Evolutionary conservation across 1,284 basidiomycete species (phyloP).

Genomic region (Cerrena zonata): DNA sequence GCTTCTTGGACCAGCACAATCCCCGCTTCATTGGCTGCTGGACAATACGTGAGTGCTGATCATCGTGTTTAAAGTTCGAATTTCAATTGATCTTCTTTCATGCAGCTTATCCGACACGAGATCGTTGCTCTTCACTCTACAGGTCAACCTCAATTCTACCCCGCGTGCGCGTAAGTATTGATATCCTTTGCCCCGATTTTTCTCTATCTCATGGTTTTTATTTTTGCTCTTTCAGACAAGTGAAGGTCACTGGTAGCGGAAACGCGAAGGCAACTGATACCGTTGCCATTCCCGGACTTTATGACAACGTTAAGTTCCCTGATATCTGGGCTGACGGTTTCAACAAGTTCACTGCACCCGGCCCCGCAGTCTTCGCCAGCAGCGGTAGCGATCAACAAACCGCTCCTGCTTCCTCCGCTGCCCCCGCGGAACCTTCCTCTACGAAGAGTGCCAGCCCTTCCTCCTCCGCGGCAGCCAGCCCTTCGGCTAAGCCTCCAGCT

Average conservation of each 20-base stretch:
- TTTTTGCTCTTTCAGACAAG: slow-evolving; percentile 25
- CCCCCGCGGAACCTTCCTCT: slow-evolving; percentile 10
- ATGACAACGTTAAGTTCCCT: slow-evolving; percentile 20
- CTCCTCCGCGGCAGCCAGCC: slow-evolving; percentile 2
- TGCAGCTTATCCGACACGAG: slow-evolving; percentile 32
- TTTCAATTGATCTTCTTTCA: neutral
- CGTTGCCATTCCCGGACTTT: slow-evolving; percentile 24
- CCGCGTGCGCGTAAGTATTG: slow-evolving; percentile 27
- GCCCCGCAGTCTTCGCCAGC: slow-evolving; percentile 20
- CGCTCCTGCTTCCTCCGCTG: slow-evolving; percentile 5
- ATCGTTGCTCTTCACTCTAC: slow-evolving; percentile 28
- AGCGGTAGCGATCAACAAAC: slow-evolving; percentile 2
- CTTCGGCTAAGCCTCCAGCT: slow-evolving; percentile 9
- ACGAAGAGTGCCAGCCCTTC: slow-evolving; percentile 4
- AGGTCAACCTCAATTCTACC: slow-evolving; percentile 27
- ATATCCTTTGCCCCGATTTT: neutral
- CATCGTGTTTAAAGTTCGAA: neutral
- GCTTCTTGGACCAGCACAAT: slow-evolving; percentile 27
- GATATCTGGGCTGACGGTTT: slow-evolving; percentile 27
- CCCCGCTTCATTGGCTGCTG: slow-evolving; percentile 29
- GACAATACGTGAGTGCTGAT: slow-evolving; percentile 30
- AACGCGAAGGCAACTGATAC: slow-evolving; percentile 24
- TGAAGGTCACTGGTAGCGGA: slow-evolving; percentile 33
- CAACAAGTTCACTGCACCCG: slow-evolving; percentile 25
- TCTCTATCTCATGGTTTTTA: slow-evolving; percentile 13